Evolutionary conservation across 192 early-diverging fungal species (phyloP).

Genomic region (Linnemannia elongata): DNA sequence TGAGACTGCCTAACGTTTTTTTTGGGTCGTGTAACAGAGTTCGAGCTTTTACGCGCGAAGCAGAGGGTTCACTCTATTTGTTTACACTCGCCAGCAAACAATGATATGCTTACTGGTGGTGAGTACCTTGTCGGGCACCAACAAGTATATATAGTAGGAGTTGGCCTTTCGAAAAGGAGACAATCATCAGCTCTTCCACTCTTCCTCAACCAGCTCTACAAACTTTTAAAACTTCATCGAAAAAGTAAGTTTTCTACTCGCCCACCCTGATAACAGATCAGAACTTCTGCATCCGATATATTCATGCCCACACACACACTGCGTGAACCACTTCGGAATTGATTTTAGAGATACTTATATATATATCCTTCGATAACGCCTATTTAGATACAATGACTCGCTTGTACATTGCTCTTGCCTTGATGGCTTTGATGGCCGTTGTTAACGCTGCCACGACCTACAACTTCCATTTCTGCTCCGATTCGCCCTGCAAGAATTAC

Average conservation of each 20-base stretch:
- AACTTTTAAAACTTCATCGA: not conserved
- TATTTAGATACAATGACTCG: constrained; percentile 26
- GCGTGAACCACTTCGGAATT: constrained; percentile 20
- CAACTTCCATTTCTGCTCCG: constrained; percentile 31
- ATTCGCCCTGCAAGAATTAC: constrained; percentile 13
- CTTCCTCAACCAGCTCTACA: constrained; percentile 22
- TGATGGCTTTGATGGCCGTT: constrained; percentile 19
- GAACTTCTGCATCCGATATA: constrained; percentile 8
- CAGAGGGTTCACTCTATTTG: constrained; percentile 2
- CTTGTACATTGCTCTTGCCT: constrained; percentile 8
- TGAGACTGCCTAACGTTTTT: not conserved
- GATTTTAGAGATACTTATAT: constrained; percentile 19
- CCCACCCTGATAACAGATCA: constrained; percentile 13
- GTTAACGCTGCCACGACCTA: constrained; percentile 26
- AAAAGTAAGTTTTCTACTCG: constrained; percentile 16
- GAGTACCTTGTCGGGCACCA: constrained; percentile 19
- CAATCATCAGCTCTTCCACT: constrained; percentile 19
- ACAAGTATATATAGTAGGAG: constrained; percentile 28
- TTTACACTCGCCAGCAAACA: not conserved
- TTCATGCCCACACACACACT: constrained; percentile 17
- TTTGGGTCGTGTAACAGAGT: constrained; percentile 12
- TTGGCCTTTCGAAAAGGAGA: constrained; percentile 6
- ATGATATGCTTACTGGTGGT: not conserved
- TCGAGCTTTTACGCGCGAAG: constrained; percentile 14
- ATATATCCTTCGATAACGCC: constrained; percentile 12